Evolutionary conservation across 805 yeast species (phyloP), one percentile per base, ranked within the genome.

Genomic region (Ogataea parapolymorpha): DNA sequence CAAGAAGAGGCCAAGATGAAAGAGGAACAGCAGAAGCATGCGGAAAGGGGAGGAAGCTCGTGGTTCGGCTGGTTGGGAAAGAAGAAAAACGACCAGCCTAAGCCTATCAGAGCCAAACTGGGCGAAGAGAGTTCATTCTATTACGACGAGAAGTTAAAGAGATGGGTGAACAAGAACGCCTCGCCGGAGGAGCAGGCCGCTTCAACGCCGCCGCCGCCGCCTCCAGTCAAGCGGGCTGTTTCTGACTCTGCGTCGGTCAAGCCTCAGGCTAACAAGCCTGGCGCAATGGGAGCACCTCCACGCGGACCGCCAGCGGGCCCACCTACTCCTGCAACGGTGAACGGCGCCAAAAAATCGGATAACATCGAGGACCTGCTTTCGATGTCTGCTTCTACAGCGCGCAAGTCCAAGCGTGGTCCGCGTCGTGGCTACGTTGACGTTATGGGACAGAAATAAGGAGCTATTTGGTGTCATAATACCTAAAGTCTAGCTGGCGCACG

Each of bases 111-210:
- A 48, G 98, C 96, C 26, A 88, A 93, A 51, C 66, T 93, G 39
- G 99, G 98, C 10, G 86, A 84, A 42, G 74, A 79, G 44, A 83
- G 72, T 56, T 68, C 76, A 13, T 83, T 93, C 58, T 75, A 77
- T 55, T 93, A 79, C 60, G 96, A 90, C 65, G 91, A 86, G 53
- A 79, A 84, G 44, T 73, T 84, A 56, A 81, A 83, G 59, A 75
- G 96, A 55, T 93, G 97, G 96, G 78, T 93, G 38, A 82, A 87
- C 56, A 77, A 76, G 41, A 76, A 79, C 47, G 79, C 77, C 4
- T 75, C 81, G 18, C 70, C 75, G 36, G 93, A 78, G 56, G 90
- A 83, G 35, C 80, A 80, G 53, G 63, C 71, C 37, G 69, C 67
- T 35, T 63, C 70, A 5, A 62, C 77, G 1, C 72, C 77, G 3